Evolutionary conservation across 768 basidiomycete genomes (phyloP).

Genomic region (Phlebiopsis flavidoalba): DNA sequence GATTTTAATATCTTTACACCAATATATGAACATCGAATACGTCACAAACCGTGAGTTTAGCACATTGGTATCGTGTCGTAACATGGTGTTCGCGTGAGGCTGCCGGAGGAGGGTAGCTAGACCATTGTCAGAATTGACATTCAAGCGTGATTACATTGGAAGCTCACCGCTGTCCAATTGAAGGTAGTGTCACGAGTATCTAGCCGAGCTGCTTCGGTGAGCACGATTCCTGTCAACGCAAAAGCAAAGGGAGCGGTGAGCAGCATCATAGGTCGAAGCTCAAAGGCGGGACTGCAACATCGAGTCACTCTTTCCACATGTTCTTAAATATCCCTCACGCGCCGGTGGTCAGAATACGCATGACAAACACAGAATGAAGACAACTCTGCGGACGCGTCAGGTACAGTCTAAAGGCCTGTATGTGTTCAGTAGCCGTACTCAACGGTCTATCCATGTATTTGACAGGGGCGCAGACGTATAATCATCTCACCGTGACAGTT

Average conservation of each 20-base stretch:
- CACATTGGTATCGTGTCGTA: constrained; percentile 7
- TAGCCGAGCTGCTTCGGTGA: neutral
- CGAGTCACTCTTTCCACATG: no score
- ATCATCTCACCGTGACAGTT: no score
- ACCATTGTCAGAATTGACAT: neutral
- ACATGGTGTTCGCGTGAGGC: constrained; percentile 6
- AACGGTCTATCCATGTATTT: no score
- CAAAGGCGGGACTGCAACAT: no score
- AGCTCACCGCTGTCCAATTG: neutral
- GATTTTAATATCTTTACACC: neutral
- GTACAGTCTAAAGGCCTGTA: no score
- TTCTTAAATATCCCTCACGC: no score
- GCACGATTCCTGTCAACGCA: neutral
- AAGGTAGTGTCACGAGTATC: neutral
- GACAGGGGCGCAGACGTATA: no score
- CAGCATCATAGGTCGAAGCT: no score
- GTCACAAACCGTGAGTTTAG: constrained; percentile 19
- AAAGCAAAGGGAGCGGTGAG: neutral
- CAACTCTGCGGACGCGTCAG: no score
- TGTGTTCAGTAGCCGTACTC: no score
- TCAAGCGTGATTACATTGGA: neutral
- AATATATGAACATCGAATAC: neutral
- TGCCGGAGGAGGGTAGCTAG: constrained; percentile 1
- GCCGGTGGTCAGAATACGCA: no score
- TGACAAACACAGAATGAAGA: no score